Evolutionary conservation across 2,329 filamentous ascomycete species (phyloP), one percentile per base, ranked within the genome.

Genomic region (Stemphylium lycopersici): DNA sequence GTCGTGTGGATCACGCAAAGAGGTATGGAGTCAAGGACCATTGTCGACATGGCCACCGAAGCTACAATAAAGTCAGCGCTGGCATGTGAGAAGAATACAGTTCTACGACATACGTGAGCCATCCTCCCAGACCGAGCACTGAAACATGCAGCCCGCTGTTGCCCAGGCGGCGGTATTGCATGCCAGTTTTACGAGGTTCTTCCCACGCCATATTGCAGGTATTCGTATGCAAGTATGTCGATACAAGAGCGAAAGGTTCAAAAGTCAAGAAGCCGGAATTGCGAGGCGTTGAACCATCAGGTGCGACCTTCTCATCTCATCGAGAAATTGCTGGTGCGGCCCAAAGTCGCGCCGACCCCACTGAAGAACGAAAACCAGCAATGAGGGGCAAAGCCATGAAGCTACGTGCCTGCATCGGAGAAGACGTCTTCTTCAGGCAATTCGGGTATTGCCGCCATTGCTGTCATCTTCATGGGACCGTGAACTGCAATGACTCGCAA

Each of bases 71-170:
- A 31, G 33, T 63, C 7, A 59, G 34, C 40, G 29, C 13, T 6
- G 36, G 0, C 13, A 46, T 4, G 8, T 11, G 24, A 11, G 11
- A 15, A 5, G 4, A 46, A 2, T 6, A 26, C 18, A 5, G 44
- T 0, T 11, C 24, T 22, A 34, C 8, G 22, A 58, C 89, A 61
- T 89, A 90, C 3, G 89, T 91, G 55, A 92, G 80, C 76, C 75
- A 79, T 49, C 76, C 76, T 47, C 78, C 89, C 5, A 91, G 79
- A 8, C 86, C 87, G 55, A 92, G 87, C 32, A 85, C 83, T 20
- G 88, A 91, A 18, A 91, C 88, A 72, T 91, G 86, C 22, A 92
- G 81, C 44, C 89, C 89, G 10, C 88, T 89, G 42, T 85, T 84
- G 65, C 89, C 88, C 8, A 91, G 82, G 75, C 85, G 85, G 64